Conservation (phyloP, 2,329 filamentous ascomycete genomes). For the Beauveria sp. region DNA sequence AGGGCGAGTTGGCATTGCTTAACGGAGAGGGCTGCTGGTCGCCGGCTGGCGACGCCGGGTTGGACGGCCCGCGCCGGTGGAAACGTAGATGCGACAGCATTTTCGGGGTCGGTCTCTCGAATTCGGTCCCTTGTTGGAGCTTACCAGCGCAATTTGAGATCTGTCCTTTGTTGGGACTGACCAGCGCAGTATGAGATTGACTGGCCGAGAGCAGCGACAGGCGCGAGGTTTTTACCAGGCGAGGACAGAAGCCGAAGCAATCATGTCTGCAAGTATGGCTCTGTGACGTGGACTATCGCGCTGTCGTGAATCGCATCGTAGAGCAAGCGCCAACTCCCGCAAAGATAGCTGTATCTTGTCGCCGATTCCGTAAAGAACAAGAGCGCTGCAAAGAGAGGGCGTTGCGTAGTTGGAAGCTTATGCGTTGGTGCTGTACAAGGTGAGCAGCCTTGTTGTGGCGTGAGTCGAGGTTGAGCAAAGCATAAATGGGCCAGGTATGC, state of each 20-base stretch:
- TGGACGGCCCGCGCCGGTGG: conserved; percentile 49
- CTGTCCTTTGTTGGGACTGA: not conserved
- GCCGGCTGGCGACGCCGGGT: conserved; percentile 44
- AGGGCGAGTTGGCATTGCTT: conserved; percentile 32
- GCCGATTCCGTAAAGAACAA: not conserved
- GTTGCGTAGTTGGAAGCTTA: not conserved
- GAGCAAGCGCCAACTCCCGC: not conserved
- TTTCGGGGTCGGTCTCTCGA: not conserved
- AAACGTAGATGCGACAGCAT: conserved; percentile 52
- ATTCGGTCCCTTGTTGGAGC: not conserved
- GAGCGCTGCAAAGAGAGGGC: not conserved
- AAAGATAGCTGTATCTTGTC: not conserved
- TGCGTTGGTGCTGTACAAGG: not conserved
- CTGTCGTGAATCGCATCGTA: not conserved
- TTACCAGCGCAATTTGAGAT: not conserved
- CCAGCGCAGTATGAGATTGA: not conserved
- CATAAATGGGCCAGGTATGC: not conserved
- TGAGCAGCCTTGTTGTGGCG: not conserved
- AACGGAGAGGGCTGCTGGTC: conserved; percentile 36
- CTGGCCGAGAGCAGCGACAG: not conserved
- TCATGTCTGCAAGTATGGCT: not conserved
- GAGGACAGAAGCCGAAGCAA: not conserved
- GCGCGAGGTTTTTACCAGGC: not conserved
- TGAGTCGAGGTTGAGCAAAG: not conserved
- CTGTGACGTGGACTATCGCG: not conserved